Percentiles rank a stretch among this genome's conserved stretches.
phyloP scores from a whole-genome alignment of 2,329 filamentous ascomycete genomes.

The Aspergillus chevalieri region DNA sequence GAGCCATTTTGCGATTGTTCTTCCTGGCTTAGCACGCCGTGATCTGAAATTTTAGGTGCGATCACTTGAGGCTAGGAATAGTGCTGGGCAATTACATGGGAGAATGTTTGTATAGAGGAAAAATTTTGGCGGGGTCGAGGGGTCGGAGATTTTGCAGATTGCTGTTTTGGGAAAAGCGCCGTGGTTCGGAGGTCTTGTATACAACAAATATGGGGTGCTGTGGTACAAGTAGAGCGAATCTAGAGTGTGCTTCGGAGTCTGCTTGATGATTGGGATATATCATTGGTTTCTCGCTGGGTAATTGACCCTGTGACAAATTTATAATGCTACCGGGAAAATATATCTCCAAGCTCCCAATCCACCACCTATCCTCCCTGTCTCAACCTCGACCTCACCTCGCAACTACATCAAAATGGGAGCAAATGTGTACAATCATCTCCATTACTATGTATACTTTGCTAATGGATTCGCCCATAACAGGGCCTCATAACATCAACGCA shows the following conservation, averaged over 20 bases:
- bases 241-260: too few species aligned
- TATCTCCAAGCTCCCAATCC: too few species aligned
- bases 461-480: not conserved
- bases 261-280: too few species aligned
- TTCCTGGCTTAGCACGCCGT: not conserved
- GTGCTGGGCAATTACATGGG: too few species aligned
- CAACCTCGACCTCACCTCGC: too few species aligned
- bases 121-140: not conserved
- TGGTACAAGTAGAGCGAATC: too few species aligned
- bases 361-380: too few species aligned
- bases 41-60: not conserved
- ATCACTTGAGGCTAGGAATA: too few species aligned
- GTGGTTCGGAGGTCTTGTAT: not conserved
- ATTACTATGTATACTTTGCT: not conserved
- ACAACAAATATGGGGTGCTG: not conserved
- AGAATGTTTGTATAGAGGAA: not conserved
- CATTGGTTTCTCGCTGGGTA: too few species aligned
- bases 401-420: too few species aligned
- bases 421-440: not conserved
- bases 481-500: not conserved
- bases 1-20: slow-evolving; percentile 9
- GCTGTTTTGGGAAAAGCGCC: not conserved
- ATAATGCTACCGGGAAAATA: too few species aligned
- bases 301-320: too few species aligned
- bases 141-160: not conserved